A percentile compares a stretch with the other conserved stretches of the same genome.
phyloP scores from a whole-genome alignment of 768 basidiomycete species.

The Termitomyces sp. region DNA sequence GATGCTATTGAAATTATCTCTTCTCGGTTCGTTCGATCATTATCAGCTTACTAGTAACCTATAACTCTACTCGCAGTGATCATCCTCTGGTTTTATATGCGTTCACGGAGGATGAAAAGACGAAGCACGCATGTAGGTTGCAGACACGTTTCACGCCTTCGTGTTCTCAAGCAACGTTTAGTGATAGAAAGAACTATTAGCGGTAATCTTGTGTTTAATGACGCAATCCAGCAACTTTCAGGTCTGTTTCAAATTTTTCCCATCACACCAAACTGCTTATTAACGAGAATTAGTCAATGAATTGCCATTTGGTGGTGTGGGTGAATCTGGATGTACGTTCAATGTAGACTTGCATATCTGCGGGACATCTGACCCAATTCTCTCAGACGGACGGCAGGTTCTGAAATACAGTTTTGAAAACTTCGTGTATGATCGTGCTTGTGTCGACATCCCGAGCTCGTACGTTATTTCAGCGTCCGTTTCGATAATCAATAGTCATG shows the following conservation, averaged over 20 bases:
- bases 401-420: slow-evolving; percentile 49
- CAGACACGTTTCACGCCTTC: background rate
- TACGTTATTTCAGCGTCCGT: slow-evolving; percentile 22
- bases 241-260: slow-evolving; percentile 26
- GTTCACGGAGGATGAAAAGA: slow-evolving; percentile 46
- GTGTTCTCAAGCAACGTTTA: slow-evolving; percentile 16
- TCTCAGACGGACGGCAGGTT: slow-evolving; percentile 47
- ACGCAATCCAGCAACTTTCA: slow-evolving; percentile 48
- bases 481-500: background rate
- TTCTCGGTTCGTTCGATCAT: slow-evolving; percentile 31
- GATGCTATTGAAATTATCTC: slow-evolving; percentile 54
- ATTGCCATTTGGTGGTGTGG: slow-evolving; percentile 50
- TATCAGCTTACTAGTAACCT: background rate
- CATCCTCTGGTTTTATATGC: slow-evolving; percentile 60
- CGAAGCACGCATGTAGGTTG: slow-evolving; percentile 33
- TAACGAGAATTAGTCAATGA: slow-evolving; percentile 16
- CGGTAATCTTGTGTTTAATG: slow-evolving; percentile 54
- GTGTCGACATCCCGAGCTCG: slow-evolving; percentile 48
- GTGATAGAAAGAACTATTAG: slow-evolving; percentile 53
- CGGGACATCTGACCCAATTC: background rate
- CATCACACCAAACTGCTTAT: background rate
- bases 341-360: background rate
- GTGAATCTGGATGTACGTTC: slow-evolving; percentile 59
- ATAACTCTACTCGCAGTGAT: slow-evolving; percentile 28
- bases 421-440: slow-evolving; percentile 45